These are phyloP conservation scores for Euphorbia celastroides DNA, from an alignment of 441 rosid species.

Conservation along the genomic window DNA sequence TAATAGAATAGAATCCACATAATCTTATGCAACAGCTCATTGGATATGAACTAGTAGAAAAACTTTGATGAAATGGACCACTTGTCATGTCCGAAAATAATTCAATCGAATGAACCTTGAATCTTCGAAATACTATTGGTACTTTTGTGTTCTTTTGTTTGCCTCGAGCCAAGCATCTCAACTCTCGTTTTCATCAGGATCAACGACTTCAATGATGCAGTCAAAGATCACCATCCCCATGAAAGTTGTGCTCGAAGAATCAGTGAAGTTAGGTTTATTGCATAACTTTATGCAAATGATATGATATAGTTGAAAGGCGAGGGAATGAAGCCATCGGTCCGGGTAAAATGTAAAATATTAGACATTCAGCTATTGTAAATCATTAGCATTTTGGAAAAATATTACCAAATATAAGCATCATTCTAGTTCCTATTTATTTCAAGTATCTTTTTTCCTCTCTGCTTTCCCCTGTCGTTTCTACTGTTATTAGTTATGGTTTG, in stretches of 20 bases:
- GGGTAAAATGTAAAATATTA: slow-evolving; percentile 31
- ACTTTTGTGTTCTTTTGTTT: neutral
- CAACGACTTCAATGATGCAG: slow-evolving; percentile 19
- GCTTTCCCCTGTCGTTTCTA: too few species aligned
- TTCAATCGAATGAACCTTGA: neutral
- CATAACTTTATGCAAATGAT: slow-evolving; percentile 6
- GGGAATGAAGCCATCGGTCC: slow-evolving; percentile 62
- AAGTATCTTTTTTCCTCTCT: too few species aligned
- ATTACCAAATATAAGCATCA: slow-evolving; percentile 16
- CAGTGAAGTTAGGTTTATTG: slow-evolving; percentile 17
- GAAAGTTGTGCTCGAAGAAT: slow-evolving; percentile 18
- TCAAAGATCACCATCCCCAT: slow-evolving; percentile 17
- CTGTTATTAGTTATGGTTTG: too few species aligned
- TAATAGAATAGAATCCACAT: neutral
- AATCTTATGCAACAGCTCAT: neutral
- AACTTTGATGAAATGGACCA: neutral
- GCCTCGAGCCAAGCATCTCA: neutral
- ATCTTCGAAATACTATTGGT: neutral
- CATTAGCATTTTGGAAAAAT: slow-evolving; percentile 11
- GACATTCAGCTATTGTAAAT: slow-evolving; percentile 32
- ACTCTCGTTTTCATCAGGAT: slow-evolving; percentile 19
- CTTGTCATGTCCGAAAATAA: neutral
- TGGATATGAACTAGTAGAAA: neutral
- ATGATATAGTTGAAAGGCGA: slow-evolving; percentile 25
- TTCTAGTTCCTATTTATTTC: neutral